These are phyloP conservation scores for Marasmius tenuissimus DNA, from an alignment of 1,284 basidiomycete species.

Conservation along the genomic window DNA sequence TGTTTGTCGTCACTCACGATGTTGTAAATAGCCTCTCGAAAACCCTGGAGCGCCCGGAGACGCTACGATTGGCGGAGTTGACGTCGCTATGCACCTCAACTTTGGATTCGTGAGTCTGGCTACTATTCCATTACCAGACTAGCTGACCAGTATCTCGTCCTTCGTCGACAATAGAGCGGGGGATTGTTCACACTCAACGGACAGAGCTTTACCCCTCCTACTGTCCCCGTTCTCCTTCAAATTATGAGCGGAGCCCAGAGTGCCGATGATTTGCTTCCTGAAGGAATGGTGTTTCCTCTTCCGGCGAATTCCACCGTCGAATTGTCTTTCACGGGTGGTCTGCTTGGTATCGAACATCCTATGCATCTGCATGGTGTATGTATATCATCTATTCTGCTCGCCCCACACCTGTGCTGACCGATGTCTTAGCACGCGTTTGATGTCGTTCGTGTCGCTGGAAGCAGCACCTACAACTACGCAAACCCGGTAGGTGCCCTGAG, in stretches of 20 bases:
- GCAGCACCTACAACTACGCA: constrained; percentile 31
- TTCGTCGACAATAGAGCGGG: not conserved
- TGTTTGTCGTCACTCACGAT: constrained; percentile 15
- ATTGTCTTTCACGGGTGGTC: constrained; percentile 3
- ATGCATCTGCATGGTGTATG: constrained; percentile 27
- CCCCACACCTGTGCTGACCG: not conserved
- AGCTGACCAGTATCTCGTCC: constrained; percentile 22
- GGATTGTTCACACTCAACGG: constrained; percentile 12
- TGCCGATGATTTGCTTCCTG: constrained; percentile 23
- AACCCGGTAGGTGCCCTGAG: constrained; percentile 37
- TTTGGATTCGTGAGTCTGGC: not conserved
- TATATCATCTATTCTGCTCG: not conserved
- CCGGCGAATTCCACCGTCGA: constrained; percentile 34
- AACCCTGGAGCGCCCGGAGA: constrained; percentile 31
- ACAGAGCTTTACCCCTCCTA: constrained; percentile 7
- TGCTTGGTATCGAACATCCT: constrained; percentile 25
- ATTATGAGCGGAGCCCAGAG: constrained; percentile 32
- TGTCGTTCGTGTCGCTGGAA: constrained; percentile 31
- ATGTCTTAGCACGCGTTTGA: constrained; percentile 29
- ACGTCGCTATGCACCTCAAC: constrained; percentile 18
- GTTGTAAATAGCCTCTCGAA: constrained; percentile 29
- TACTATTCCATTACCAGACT: constrained; percentile 20
- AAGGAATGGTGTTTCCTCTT: constrained; percentile 25
- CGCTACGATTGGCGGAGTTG: constrained; percentile 29
- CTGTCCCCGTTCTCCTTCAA: constrained; percentile 20